Evolutionary conservation across 1,284 basidiomycete species (phyloP).

Genomic region (Marasmius tenuissimus): DNA sequence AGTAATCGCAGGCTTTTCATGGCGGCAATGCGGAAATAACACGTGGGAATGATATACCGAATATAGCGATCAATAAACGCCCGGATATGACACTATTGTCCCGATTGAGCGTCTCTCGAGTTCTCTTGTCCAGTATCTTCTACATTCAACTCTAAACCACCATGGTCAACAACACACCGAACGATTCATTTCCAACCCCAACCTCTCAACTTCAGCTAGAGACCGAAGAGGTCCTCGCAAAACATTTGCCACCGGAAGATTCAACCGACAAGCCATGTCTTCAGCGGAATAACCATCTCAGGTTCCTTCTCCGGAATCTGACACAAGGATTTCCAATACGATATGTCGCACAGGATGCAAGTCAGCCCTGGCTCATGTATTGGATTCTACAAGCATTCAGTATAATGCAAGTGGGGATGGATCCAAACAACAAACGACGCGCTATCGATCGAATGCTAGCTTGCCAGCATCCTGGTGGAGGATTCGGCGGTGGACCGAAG

Average conservation of each 20-base stretch:
- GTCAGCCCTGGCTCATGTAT: constrained; percentile 89
- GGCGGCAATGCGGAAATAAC: no score
- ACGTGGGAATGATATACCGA: no score
- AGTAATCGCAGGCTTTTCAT: no score
- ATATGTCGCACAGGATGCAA: constrained; percentile 86
- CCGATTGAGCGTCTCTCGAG: not conserved
- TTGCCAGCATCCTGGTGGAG: constrained; percentile 81
- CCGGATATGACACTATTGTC: not conserved
- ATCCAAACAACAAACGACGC: constrained; percentile 73
- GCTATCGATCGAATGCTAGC: constrained; percentile 77
- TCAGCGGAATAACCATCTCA: constrained; percentile 61
- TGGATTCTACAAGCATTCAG: constrained; percentile 88
- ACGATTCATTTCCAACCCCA: constrained; percentile 59
- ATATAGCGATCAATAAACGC: not conserved
- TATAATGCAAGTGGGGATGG: constrained; percentile 74
- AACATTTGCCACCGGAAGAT: constrained; percentile 35
- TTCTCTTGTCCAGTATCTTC: not conserved
- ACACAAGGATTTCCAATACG: constrained; percentile 74
- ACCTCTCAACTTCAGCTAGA: constrained; percentile 67
- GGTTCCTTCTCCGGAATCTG: constrained; percentile 68
- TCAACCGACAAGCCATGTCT: constrained; percentile 33
- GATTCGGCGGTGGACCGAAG: constrained; percentile 90
- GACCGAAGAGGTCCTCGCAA: constrained; percentile 64
- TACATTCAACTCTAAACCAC: not conserved
- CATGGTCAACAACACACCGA: constrained; percentile 26